These are phyloP conservation scores for Hypomontagnella submonticulosa DNA, from an alignment of 495 filamentous ascomycete species.

Conservation along the genomic window DNA sequence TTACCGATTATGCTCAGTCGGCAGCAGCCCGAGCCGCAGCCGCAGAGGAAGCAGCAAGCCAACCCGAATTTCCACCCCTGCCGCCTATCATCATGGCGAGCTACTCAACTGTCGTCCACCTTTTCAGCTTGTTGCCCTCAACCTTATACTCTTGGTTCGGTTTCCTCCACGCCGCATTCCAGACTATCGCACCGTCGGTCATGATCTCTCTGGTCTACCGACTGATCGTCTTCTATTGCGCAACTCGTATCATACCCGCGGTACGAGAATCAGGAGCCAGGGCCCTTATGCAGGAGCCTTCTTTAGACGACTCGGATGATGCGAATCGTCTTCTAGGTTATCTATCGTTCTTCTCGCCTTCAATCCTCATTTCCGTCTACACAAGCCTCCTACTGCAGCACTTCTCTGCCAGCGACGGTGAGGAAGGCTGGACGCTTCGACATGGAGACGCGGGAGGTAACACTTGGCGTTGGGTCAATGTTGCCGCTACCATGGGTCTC, in stretches of 20 bases:
- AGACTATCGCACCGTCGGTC: conserved; percentile 93
- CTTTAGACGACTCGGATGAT: conserved; percentile 84
- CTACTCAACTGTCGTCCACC: conserved; percentile 87
- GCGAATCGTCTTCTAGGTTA: conserved; percentile 81
- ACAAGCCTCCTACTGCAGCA: conserved; percentile 97
- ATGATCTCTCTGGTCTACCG: conserved; percentile 94
- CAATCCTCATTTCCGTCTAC: conserved; percentile 92
- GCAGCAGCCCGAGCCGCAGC: conserved; percentile 66
- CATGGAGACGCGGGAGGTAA: conserved; percentile 83
- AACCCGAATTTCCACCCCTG: conserved; percentile 89
- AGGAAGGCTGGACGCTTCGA: conserved; percentile 86
- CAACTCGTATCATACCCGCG: conserved; percentile 95
- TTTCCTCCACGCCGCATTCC: conserved; percentile 87
- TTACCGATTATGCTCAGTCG: conserved; percentile 94
- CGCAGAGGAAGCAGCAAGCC: conserved; percentile 57
- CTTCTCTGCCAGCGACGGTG: conserved; percentile 75
- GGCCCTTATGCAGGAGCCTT: conserved; percentile 82
- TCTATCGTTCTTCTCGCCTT: conserved; percentile 91
- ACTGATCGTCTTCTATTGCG: conserved; percentile 91
- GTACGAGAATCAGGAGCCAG: conserved; percentile 85
- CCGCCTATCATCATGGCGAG: conserved; percentile 99
- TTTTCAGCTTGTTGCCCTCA: conserved; percentile 82
- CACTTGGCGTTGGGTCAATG: conserved; percentile 92
- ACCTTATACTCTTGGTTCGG: conserved; percentile 86
- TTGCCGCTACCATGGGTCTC: conserved; percentile 84